phyloP scores from a whole-genome alignment of 441 rosid genomes.

The Croton setiger region DNA sequence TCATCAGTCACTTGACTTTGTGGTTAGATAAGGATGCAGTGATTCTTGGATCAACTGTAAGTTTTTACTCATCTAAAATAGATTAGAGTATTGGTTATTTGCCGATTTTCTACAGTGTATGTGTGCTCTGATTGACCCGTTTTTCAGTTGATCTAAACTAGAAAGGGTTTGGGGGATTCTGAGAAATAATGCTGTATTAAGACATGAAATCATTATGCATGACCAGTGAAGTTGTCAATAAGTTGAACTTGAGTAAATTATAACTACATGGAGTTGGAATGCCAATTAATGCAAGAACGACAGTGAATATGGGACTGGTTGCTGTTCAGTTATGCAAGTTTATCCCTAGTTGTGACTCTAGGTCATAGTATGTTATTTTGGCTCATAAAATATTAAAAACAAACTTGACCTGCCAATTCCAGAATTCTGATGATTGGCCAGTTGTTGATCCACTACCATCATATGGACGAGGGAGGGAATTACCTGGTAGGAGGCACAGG shows the following conservation, averaged over 20 bases:
- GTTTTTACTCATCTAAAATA: conserved; percentile 13
- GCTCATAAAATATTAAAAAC: conserved; percentile 14
- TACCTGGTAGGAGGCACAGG: conserved; percentile 82
- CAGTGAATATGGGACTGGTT: conserved; percentile 11
- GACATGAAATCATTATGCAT: conserved; percentile 9
- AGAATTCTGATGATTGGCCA: conserved; percentile 89
- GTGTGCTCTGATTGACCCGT: not conserved
- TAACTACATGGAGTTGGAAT: conserved; percentile 5
- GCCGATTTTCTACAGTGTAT: not conserved
- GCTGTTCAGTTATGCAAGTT: conserved; percentile 17
- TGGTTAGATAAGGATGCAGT: conserved; percentile 90
- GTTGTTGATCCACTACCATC: conserved; percentile 93
- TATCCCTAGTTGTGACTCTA: conserved; percentile 12
- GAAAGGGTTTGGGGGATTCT: not conserved
- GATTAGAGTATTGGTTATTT: not conserved
- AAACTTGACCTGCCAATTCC: conserved; percentile 27
- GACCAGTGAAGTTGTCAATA: not conserved
- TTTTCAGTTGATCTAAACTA: conserved; percentile 14
- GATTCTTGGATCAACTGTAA: conserved; percentile 88
- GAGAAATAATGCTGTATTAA: conserved; percentile 2
- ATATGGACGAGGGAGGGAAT: conserved; percentile 94
- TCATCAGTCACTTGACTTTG: conserved; percentile 87
- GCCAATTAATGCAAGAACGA: conserved; percentile 12
- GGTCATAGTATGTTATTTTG: conserved; percentile 10
- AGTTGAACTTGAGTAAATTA: conserved; percentile 6